Evolutionary conservation across 768 basidiomycete genomes (phyloP), one percentile per base, ranked within the genome.

Genomic region (Xerocomellus amylosporus): DNA sequence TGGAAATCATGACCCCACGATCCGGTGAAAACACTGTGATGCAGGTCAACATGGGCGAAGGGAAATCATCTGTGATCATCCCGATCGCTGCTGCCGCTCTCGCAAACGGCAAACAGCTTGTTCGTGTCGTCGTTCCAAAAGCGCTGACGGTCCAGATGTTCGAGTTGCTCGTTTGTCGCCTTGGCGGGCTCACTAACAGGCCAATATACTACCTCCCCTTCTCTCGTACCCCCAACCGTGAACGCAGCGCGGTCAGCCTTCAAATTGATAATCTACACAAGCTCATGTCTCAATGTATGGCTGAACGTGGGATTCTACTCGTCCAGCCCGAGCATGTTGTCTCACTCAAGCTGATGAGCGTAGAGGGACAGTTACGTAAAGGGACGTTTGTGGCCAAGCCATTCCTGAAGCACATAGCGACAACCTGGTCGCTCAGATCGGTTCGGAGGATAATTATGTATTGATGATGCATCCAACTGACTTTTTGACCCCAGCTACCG

Each of bases 41-140:
- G 5, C 81, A 82, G 49, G 71, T 82, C 15, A 79, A 79, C 48
- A 82, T 82, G 81, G 81, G 80, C 13, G 80, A 82, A 55, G 81
- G 80, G 4, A 82, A 82, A 58, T 71, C 73, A 6, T 73, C 69
- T 0, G 73, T 73, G 17, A 73, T 82, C 33, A 70, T 81, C 5
- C 80, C 80, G 1, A 65, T 81, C 20, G 63, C 71, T 12, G 64
- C 73, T 1, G 61, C 72, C 1, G 59, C 70, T 5, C 66, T 81
- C 17, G 75, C 80, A 0, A 66, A 80, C 56, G 74, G 75, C 3
- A 19, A 68, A 1, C 70, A 62, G 31, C 68, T 82, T 3, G 74
- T 74, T 20, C 72, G 80, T 30, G 71, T 82, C 28, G 63, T 82
- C 5, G 74, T 77, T n/a, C 67, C 79, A 20, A 79, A 77, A 52